phyloP scores from a whole-genome alignment of 345 rosid genomes.

The Limnanthes douglasii region DNA sequence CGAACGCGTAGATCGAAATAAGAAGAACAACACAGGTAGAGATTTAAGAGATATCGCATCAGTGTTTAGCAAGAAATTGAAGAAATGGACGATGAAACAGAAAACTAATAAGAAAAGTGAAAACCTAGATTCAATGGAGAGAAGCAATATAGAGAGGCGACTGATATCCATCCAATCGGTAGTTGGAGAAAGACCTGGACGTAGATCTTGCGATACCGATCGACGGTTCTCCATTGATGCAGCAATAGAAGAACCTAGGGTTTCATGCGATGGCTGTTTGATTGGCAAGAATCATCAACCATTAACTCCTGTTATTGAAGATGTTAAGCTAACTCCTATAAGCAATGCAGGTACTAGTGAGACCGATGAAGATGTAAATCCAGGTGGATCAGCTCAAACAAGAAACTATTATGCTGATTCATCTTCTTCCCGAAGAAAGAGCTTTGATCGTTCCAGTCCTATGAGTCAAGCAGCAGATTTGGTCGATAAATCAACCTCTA shows the following conservation, averaged over 20 bases:
- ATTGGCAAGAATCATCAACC: constrained; percentile 36
- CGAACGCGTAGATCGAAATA: constrained; percentile 25
- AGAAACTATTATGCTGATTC: constrained; percentile 67
- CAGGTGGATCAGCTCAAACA: constrained; percentile 87
- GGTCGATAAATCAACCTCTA: constrained; percentile 42
- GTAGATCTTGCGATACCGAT: constrained; percentile 59
- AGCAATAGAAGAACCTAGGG: constrained; percentile 60
- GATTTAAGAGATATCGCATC: constrained; percentile 40
- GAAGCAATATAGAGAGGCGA: constrained; percentile 16
- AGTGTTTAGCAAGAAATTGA: constrained; percentile 41
- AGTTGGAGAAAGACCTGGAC: constrained; percentile 25
- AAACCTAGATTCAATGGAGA: constrained; percentile 8
- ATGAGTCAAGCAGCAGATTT: constrained; percentile 36
- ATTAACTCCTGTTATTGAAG: constrained; percentile 36
- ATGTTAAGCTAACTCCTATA: constrained; percentile 22
- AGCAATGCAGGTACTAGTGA: constrained; percentile 12
- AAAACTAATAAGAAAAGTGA: constrained; percentile 18
- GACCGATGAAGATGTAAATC: constrained; percentile 26
- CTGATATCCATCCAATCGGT: constrained; percentile 28
- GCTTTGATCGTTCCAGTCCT: constrained; percentile 52
- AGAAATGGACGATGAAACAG: constrained; percentile 39
- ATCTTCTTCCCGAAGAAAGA: constrained; percentile 37
- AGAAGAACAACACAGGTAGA: constrained; percentile 28
- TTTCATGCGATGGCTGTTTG: constrained; percentile 71
- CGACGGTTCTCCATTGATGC: constrained; percentile 51